Evolutionary conservation across 176 grass and related monocot genomes (phyloP).

Genomic region (Oryza australiensis): DNA sequence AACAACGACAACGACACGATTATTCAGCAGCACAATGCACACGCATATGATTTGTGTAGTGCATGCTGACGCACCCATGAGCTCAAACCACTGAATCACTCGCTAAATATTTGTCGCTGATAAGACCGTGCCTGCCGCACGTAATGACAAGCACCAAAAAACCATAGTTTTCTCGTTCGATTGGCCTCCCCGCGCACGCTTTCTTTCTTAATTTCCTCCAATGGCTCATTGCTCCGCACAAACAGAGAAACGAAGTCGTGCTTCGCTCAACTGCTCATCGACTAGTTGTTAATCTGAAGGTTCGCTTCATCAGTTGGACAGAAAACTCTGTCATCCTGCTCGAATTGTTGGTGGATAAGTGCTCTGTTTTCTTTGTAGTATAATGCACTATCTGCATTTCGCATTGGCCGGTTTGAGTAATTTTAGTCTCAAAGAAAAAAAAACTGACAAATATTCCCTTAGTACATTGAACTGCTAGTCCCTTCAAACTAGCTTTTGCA

Average conservation of each 20-base stretch:
- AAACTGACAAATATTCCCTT: not conserved
- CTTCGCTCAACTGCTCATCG: not conserved
- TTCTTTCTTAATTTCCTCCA: constrained; percentile 13
- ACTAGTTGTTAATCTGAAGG: not conserved
- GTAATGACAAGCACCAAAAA: not conserved
- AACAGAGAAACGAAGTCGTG: not conserved
- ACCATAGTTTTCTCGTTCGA: constrained; percentile 10
- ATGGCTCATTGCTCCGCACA: not conserved
- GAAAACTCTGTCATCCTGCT: not conserved
- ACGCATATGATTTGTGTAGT: constrained; percentile 15
- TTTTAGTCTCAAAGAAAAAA: constrained; percentile 10
- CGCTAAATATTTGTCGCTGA: constrained; percentile 10
- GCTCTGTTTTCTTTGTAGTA: not conserved
- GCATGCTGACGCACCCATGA: constrained; percentile 43
- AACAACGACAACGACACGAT: constrained; percentile 26
- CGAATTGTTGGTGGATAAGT: not conserved
- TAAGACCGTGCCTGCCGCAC: constrained; percentile 33
- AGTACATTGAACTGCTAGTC: not conserved
- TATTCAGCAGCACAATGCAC: constrained; percentile 27
- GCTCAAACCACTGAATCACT: constrained; percentile 4
- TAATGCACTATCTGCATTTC: not conserved
- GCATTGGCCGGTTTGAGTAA: not conserved
- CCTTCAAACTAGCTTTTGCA: constrained; percentile 7
- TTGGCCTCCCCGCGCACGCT: not conserved
- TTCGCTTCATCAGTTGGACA: not conserved